Base-by-base conservation (phyloP, 306 rosid genomes). In the Vigna nakashimae region DNA sequence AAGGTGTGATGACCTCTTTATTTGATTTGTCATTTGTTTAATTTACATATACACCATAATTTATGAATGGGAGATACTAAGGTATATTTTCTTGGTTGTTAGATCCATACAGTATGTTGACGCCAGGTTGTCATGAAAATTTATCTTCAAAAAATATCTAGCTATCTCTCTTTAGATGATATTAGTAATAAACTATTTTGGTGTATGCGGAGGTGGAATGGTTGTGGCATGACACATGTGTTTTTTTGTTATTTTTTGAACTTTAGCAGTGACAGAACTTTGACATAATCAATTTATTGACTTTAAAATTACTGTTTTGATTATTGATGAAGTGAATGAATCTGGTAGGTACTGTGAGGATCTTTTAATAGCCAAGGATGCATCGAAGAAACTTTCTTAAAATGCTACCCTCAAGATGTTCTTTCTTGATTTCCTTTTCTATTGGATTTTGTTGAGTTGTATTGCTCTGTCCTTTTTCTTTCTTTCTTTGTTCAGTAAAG, bases 11-110 rank as follows among this genome's bases (percentile, higher is more conserved):
- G 15, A 9, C 16, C 24, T 62, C 16, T 45, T 38, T 59, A 30
- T 58, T 74, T 67, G 28, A 57, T 48, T 53, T 49, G 28, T 51
- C 46, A 50, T 2, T 69, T 51, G 16, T 59, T 68, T 16, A 15
- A 9, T 42, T 56, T 69, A 83, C 11, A 30, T 45, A 16, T 11
- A 3, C 45, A 57, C 53, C 48, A 45, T 55, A 38, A 65, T 55
- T 46, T 48, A 65, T 38, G 28, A 18, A 48, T 73, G 49, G 49
- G 28, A 65, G 57, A 53, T 26, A 57, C n/a, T 63, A 65, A 9
- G 70, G 59, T 65, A 53, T 65, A 42, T 42, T 66, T 55, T 62
- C 62, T 69, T 42, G 69, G 69, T 63, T 64, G 59, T 76, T 76
- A 62, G 34, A 63, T 56, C 43, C 78, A 69, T 60, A 9, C 11